These are phyloP conservation scores for Neocatenulostroma microsporum DNA, from an alignment of 2,329 filamentous ascomycete genomes.

Conservation along the genomic window DNA sequence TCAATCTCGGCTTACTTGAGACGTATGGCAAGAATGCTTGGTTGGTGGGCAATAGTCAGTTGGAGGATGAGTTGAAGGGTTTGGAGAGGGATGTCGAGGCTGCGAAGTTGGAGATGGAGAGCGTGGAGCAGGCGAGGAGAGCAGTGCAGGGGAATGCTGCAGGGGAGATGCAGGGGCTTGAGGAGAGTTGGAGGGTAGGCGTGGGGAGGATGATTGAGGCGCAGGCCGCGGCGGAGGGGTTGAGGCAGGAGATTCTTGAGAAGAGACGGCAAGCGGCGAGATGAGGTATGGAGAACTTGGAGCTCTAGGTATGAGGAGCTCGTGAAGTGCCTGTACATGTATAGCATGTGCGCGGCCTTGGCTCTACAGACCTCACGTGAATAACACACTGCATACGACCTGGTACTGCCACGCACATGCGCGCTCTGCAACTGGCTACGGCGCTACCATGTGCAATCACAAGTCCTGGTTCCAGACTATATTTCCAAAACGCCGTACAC, in stretches of 20 bases:
- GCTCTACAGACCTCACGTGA: too few species aligned
- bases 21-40: conserved; percentile 81
- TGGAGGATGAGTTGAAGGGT: conserved; percentile 62
- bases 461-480: too few species aligned
- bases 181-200: conserved; percentile 71
- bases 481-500: too few species aligned
- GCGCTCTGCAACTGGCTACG: too few species aligned
- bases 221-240: conserved; percentile 69
- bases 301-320: neutral
- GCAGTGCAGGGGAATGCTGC: conserved; percentile 61
- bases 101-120: conserved; percentile 61
- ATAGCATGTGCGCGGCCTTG: too few species aligned
- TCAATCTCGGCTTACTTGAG: conserved; percentile 67
- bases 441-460: too few species aligned
- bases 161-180: conserved; percentile 65
- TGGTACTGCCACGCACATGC: too few species aligned
- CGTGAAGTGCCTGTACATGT: too few species aligned
- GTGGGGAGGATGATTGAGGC: conserved; percentile 77
- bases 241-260: conserved; percentile 61
- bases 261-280: conserved; percentile 43
- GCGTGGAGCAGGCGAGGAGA: conserved; percentile 62
- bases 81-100: conserved; percentile 69
- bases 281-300: neutral
- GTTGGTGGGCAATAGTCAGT: conserved; percentile 73
- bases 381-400: too few species aligned